These are phyloP conservation scores for Mortierella sp. DNA, from an alignment of 371 early-diverging fungal species.

Conservation along the genomic window DNA sequence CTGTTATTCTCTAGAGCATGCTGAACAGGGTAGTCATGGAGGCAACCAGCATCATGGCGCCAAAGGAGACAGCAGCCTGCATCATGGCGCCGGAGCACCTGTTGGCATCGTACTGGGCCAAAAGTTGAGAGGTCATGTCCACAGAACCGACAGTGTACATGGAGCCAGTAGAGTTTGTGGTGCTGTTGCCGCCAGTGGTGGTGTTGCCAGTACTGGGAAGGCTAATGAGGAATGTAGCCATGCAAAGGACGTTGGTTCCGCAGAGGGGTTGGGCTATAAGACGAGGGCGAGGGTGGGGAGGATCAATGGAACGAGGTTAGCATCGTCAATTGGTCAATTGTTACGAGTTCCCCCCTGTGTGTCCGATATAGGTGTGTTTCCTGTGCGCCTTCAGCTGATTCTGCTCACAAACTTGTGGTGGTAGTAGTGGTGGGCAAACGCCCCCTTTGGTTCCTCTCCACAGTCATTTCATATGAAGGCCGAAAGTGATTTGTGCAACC, in stretches of 20 bases:
- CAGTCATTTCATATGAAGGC: constrained; percentile 1
- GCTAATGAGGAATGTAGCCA: constrained; percentile 29
- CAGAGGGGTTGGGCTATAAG: constrained; percentile 34
- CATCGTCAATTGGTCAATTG: no score
- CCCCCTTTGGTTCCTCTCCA: not conserved
- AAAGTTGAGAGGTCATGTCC: constrained; percentile 28
- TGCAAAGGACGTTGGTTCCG: constrained; percentile 30
- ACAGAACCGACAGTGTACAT: constrained; percentile 6
- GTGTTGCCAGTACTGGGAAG: not conserved
- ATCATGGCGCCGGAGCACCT: constrained; percentile 26
- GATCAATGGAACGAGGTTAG: no score
- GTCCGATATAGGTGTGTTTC: no score
- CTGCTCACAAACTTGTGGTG: not conserved
- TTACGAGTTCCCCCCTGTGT: no score
- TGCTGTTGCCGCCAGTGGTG: constrained; percentile 1
- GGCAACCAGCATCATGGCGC: constrained; percentile 22
- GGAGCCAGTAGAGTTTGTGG: constrained; percentile 1
- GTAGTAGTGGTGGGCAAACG: not conserved
- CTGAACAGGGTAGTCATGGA: constrained; percentile 21
- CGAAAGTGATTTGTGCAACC: not conserved
- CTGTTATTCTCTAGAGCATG: constrained; percentile 18
- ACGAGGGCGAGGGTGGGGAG: no score
- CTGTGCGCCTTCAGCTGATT: no score
- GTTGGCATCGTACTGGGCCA: constrained; percentile 35
- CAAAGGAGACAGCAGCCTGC: constrained; percentile 22